Evolutionary conservation across 768 basidiomycete species (phyloP).

Genomic region (Antrodiella citrinella): DNA sequence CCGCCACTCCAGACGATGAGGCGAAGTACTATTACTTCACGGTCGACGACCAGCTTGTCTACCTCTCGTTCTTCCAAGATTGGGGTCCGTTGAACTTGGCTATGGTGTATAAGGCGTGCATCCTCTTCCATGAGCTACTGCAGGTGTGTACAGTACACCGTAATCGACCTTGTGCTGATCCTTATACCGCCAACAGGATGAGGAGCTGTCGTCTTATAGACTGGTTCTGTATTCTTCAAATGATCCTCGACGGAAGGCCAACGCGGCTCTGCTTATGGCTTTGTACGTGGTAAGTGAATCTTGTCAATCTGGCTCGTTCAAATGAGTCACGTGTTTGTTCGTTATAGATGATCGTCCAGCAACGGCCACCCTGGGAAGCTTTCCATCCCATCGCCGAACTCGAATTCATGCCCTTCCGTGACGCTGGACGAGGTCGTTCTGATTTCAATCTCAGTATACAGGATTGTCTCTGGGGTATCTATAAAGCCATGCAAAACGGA

Average conservation of each 20-base stretch:
- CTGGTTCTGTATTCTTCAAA: constrained; percentile 84
- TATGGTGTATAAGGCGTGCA: constrained; percentile 92
- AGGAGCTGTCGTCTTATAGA: constrained; percentile 60
- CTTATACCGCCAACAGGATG: constrained; percentile 44
- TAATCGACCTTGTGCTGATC: not conserved
- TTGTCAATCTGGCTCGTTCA: not conserved
- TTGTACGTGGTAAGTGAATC: constrained; percentile 75
- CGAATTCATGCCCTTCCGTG: constrained; percentile 93
- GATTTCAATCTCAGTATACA: constrained; percentile 93
- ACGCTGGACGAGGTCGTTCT: constrained; percentile 86
- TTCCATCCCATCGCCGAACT: constrained; percentile 89
- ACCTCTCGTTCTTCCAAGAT: constrained; percentile 91
- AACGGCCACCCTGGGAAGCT: constrained; percentile 87
- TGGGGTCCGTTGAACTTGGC: constrained; percentile 89
- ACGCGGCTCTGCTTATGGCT: constrained; percentile 90
- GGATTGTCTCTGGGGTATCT: constrained; percentile 82
- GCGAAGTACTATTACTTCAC: constrained; percentile 86
- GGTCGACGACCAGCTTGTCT: constrained; percentile 86
- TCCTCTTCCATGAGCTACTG: constrained; percentile 82
- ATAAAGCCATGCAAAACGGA: constrained; percentile 86
- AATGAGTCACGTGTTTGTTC: not conserved
- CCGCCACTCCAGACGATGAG: constrained; percentile 64
- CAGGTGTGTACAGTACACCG: constrained; percentile 43
- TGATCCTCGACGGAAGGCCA: constrained; percentile 83
- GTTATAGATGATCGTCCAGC: constrained; percentile 81